Base-by-base conservation (phyloP, 768 basidiomycete species). In the Mycena crocata region DNA sequence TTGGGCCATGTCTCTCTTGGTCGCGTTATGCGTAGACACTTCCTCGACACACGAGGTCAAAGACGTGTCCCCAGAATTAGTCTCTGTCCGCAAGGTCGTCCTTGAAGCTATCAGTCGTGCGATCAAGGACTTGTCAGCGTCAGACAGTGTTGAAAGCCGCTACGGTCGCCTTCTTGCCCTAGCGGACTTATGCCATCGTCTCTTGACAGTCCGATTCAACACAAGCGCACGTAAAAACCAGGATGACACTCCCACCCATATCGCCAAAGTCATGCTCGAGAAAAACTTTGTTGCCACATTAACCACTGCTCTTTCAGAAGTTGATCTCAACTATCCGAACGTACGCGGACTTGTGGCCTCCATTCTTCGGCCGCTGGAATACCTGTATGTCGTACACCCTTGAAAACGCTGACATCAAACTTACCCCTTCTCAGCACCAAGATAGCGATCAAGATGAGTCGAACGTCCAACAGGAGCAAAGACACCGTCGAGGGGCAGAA, bases 231-330 rank as follows among this genome's bases (percentile, higher is more conserved):
- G 89, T 48, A 89, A 86, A 69, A 82, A 84, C 42, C 83, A 86
- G 62, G 89, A 89, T 49, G 97, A 95, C 54, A 86, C 86, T n/a
- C 91, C 92, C 5, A 91, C 96, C 10, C 96, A 98, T 67, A 87
- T 99, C 57, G 95, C 97, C 24, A 98, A 98, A 81, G 87, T 96
- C 68, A 99, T 99, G 98, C 80, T 99, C 55, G 98, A 99, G 84
- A 98, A 98, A 83, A 94, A 94, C 74, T 96, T 94, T 69, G 98
- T 98, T 19, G 86, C 92, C 5, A 90, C 91, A 1, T 82, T 99
- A 37, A 98, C 98, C 0, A 91, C 84, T 45, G 92, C 95, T 14
- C 84, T 98, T 21, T 90, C 93, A 6, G 98, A 99, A 57, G 89
- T 97, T 44, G 98, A 99, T 74, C 87, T 99, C 40, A 98, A 98